These are phyloP conservation scores for Pyrenophora graminea DNA, from an alignment of 2,329 filamentous ascomycete species.

Conservation along the genomic window DNA sequence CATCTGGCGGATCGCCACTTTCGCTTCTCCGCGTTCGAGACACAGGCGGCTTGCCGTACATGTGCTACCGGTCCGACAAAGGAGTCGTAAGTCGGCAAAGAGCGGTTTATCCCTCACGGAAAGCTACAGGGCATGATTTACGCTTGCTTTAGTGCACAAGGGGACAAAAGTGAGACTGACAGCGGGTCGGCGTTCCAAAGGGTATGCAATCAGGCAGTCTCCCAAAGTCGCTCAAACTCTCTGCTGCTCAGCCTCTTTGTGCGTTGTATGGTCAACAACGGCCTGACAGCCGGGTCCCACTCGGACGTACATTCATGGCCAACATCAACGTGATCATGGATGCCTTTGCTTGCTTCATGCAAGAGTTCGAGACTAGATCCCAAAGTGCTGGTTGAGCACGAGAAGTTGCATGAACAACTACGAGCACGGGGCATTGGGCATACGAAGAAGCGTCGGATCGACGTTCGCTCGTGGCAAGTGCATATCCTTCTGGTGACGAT, in stretches of 20 bases:
- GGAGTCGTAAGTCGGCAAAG: conserved; percentile 1
- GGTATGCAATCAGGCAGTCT: conserved; percentile 8
- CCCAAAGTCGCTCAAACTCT: conserved; percentile 5
- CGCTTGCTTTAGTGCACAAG: conserved; percentile 1
- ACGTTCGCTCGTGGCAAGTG: background rate
- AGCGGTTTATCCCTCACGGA: background rate
- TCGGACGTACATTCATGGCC: background rate
- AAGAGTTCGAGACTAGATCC: background rate
- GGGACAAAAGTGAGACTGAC: conserved; percentile 16
- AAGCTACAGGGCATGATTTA: conserved; percentile 4
- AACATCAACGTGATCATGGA: background rate
- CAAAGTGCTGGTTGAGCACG: conserved; percentile 3
- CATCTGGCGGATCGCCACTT: conserved; percentile 1
- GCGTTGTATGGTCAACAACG: conserved; percentile 3
- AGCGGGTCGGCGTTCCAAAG: conserved; percentile 17
- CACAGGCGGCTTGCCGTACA: conserved; percentile 14
- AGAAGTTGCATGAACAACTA: conserved; percentile 7
- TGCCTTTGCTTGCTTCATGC: background rate
- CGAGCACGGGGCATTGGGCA: conserved; percentile 11
- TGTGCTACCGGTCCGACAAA: conserved; percentile 12
- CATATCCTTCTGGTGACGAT: conserved; percentile 1
- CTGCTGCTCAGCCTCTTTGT: background rate
- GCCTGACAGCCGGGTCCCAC: conserved; percentile 3
- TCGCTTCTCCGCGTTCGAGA: background rate
- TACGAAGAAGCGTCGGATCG: background rate